Conservation (phyloP, 176 grass and related monocot species). For the Elymus sibiricus region DNA sequence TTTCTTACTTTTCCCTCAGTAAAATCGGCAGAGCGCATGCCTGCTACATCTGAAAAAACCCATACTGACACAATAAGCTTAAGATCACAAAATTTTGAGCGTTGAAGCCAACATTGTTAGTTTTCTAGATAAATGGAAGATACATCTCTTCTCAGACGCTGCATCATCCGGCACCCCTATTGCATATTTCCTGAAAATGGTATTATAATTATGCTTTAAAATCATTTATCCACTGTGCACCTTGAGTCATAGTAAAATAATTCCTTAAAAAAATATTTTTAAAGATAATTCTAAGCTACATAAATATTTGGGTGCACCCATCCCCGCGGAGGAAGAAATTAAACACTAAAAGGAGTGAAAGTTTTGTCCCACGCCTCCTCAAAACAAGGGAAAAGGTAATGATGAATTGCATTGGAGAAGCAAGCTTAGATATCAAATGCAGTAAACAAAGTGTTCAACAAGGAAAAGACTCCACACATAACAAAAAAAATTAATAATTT, state of each 20-base stretch:
- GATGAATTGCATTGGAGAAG: slow-evolving; percentile 43
- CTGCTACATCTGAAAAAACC: no score
- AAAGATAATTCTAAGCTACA: background rate
- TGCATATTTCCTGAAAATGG: background rate
- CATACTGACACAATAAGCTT: background rate
- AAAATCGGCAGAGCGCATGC: no score
- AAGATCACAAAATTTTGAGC: background rate
- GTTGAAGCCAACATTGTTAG: background rate
- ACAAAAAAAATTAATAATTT: slow-evolving; percentile 1
- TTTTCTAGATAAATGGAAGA: background rate
- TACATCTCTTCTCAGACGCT: background rate
- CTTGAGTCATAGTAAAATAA: background rate
- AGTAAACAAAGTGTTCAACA: slow-evolving; percentile 25
- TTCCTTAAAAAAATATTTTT: background rate
- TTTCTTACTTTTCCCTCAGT: no score
- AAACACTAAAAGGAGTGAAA: slow-evolving; percentile 26
- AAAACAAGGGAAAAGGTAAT: slow-evolving; percentile 19
- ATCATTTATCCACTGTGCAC: background rate
- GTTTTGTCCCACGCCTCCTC: slow-evolving; percentile 31
- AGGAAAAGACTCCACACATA: slow-evolving; percentile 22
- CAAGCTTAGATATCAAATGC: slow-evolving; percentile 30
- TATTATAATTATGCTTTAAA: background rate
- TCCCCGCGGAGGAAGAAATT: background rate
- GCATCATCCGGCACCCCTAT: no score
- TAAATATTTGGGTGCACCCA: background rate